Conservation (phyloP, 257 asterid species). For the Solanum chilense region DNA sequence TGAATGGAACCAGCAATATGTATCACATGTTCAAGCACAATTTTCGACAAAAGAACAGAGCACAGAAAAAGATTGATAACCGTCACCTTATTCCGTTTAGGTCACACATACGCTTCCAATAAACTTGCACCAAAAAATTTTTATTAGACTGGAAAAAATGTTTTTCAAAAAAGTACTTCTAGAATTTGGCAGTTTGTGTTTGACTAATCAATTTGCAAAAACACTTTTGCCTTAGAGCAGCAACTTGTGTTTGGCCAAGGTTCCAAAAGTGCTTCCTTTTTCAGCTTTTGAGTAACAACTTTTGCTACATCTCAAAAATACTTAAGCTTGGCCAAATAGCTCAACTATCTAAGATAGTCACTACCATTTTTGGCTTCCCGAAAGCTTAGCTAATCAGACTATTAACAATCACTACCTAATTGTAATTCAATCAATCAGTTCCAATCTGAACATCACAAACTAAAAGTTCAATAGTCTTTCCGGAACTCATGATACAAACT, state of each 20-base stretch:
- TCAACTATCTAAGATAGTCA: background rate
- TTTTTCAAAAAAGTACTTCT: background rate
- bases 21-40: background rate
- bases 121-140: background rate
- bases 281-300: background rate
- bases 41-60: background rate
- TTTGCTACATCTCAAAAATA: background rate
- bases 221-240: background rate
- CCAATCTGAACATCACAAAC: background rate
- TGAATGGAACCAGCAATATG: background rate
- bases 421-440: background rate
- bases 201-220: background rate
- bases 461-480: background rate
- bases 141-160: background rate
- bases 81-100: background rate
- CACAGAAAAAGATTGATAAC: background rate
- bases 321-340: background rate
- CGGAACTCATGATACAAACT: background rate
- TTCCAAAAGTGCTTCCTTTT: background rate
- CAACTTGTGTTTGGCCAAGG: background rate
- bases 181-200: background rate
- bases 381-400: background rate
- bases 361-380: background rate
- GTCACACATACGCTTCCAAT: background rate
- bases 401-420: background rate